Conservation (phyloP, 257 asterid genomes). For the Coffea canephora region DNA sequence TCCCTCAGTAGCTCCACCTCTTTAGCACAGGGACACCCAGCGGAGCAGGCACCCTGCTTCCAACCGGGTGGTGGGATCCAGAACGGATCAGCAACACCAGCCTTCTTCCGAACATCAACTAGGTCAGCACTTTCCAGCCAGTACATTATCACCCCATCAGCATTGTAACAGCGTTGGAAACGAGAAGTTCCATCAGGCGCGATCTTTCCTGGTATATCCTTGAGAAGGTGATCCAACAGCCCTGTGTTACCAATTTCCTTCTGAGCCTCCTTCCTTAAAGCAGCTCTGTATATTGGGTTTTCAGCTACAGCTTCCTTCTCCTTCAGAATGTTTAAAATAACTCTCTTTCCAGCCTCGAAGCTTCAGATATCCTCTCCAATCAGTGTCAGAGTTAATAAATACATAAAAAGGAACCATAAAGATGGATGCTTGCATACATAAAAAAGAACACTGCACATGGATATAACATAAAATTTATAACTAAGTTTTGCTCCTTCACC, state of each 20-base stretch:
- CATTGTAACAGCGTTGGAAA: slow-evolving; percentile 26
- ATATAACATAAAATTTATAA: background rate
- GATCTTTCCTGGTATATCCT: slow-evolving; percentile 28
- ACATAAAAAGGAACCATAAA: background rate
- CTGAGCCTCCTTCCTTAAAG: slow-evolving; percentile 29
- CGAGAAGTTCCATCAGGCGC: slow-evolving; percentile 28
- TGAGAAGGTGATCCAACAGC: slow-evolving; percentile 29
- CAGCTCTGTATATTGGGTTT: slow-evolving; percentile 22
- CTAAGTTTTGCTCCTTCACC: slow-evolving; percentile 3
- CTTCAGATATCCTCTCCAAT: slow-evolving; percentile 20
- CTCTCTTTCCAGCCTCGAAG: slow-evolving; percentile 25
- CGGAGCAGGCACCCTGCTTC: slow-evolving; percentile 25
- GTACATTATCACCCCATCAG: slow-evolving; percentile 30
- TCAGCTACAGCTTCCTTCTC: slow-evolving; percentile 26
- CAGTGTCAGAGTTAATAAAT: background rate
- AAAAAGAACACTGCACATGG: background rate
- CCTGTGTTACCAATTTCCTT: slow-evolving; percentile 30
- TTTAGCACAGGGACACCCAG: slow-evolving; percentile 24
- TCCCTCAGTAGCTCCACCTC: slow-evolving; percentile 27
- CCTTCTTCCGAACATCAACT: slow-evolving; percentile 24
- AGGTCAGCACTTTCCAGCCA: slow-evolving; percentile 31
- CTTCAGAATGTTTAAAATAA: slow-evolving; percentile 24
- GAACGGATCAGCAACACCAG: slow-evolving; percentile 28
- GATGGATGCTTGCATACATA: background rate
- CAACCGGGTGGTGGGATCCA: slow-evolving; percentile 30